Base-by-base conservation (phyloP, 345 rosid genomes). In the Rhodamnia rubescens region DNA sequence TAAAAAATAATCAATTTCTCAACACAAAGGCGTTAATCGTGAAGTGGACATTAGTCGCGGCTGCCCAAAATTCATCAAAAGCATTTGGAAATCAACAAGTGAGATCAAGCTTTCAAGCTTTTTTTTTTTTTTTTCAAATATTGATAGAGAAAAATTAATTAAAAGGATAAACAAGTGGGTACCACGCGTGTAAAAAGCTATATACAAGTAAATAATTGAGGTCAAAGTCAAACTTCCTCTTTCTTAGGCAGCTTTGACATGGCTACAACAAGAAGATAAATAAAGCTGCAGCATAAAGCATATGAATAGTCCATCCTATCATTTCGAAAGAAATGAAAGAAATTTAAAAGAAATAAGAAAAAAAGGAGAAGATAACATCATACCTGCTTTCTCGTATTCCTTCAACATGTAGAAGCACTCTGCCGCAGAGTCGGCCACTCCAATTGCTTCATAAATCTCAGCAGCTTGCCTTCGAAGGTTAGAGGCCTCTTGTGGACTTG, bases 391-490 rank as follows among this genome's bases (percentile, higher is more conserved):
- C 52, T 85, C 87, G 58, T 91, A 93, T 74, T 92, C 91, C 32
- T 86, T 88, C 59, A 87, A 55, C 83, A 86, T 52, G 87, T 42
- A 89, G 81, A 90, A 91, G 82, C 95, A 91, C 64, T 89, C 88
- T 1, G 93, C 95, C 5, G 93, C 95, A 51, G 27, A 59, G 64
- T 90, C 90, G 27, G 90, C 90, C 87, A 86, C 89, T 55, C 92
- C 92, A 51, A 93, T 93, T 13, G 92, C 83, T 80, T 88, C 82
- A 59, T 88, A 91, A 16, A 91, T 88, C 81, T 89, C 89, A 32
- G 93, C 93, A 78, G 95, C 95, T 88, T 90, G 85, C 82, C 91
- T 89, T 24, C 88, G 89, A 44, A 80, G 57, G 84, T 20, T 36
- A 22, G 86, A 84, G 58, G 92, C 89, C 88, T 42, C 88, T 69